Evolutionary conservation across 768 basidiomycete genomes (phyloP).

Genomic region (Suillus clintonianus): DNA sequence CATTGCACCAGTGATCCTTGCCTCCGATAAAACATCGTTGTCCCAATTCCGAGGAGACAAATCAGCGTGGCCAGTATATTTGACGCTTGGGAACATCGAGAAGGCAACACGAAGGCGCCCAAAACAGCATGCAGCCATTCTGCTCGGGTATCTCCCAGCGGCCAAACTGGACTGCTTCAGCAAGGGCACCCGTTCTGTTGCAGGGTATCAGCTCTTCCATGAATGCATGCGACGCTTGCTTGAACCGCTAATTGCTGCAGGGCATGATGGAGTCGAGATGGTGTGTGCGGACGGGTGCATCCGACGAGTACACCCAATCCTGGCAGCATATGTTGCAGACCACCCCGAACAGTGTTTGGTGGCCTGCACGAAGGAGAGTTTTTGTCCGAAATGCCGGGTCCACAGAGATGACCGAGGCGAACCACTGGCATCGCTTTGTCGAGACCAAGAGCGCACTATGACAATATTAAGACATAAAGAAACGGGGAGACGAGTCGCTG

Average conservation of each 20-base stretch:
- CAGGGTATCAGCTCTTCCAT: slow-evolving; percentile 3
- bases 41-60: slow-evolving; percentile 5
- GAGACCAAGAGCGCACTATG: neutral
- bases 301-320: slow-evolving; percentile 36
- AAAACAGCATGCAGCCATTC: slow-evolving; percentile 30
- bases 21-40: too few species aligned
- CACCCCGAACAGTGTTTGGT: slow-evolving; percentile 48
- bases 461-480: neutral
- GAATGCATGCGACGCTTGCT: slow-evolving; percentile 24
- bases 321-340: slow-evolving; percentile 41
- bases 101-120: slow-evolving; percentile 41
- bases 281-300: slow-evolving; percentile 36
- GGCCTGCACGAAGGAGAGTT: slow-evolving; percentile 23
- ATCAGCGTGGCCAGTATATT: slow-evolving; percentile 29
- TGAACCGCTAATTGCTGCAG: slow-evolving; percentile 29
- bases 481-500: slow-evolving; percentile 20
- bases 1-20: too few species aligned
- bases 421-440: neutral
- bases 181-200: slow-evolving; percentile 6
- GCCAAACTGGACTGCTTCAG: slow-evolving; percentile 29
- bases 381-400: slow-evolving; percentile 24
- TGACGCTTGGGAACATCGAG: slow-evolving; percentile 43
- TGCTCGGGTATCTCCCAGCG: slow-evolving; percentile 33
- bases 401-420: neutral
- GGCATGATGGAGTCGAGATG: slow-evolving; percentile 34